Conservation (phyloP, 371 early-diverging fungal genomes). For the Rhizopus arrhizus region DNA sequence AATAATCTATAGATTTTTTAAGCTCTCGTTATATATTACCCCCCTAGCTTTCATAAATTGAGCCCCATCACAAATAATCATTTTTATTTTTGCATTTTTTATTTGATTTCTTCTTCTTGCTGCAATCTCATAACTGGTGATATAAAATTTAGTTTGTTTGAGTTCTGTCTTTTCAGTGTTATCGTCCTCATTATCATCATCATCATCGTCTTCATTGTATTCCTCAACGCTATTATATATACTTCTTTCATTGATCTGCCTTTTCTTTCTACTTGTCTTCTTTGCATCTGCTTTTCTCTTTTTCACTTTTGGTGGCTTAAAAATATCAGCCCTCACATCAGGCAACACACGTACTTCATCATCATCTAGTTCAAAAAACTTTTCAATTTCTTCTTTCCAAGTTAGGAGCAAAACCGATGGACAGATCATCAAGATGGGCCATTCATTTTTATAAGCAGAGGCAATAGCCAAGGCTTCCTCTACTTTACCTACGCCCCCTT, state of each 20-base stretch:
- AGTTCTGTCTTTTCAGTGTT: background rate
- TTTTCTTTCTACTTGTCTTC: background rate
- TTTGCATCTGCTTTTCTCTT: background rate
- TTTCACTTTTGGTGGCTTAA: background rate
- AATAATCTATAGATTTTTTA: slow-evolving; percentile 34
- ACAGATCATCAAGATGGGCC: slow-evolving; percentile 67
- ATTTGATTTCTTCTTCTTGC: slow-evolving; percentile 42
- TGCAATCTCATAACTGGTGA: slow-evolving; percentile 47
- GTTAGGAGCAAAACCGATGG: slow-evolving; percentile 56
- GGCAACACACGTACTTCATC: slow-evolving; percentile 39
- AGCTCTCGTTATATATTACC: slow-evolving; percentile 23
- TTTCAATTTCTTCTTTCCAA: slow-evolving; percentile 57
- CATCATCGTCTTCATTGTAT: background rate
- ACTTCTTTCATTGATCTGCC: background rate
- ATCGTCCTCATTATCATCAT: background rate
- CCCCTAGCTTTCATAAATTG: slow-evolving; percentile 59
- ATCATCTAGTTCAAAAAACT: slow-evolving; percentile 46
- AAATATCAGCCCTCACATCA: background rate
- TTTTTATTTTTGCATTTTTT: slow-evolving; percentile 21
- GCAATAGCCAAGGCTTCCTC: slow-evolving; percentile 83
- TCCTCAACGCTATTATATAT: slow-evolving; percentile 1
- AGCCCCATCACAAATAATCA: slow-evolving; percentile 46
- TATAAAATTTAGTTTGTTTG: slow-evolving; percentile 33
- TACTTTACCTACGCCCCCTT: slow-evolving; percentile 96
- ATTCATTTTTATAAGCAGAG: slow-evolving; percentile 49